A percentile compares a stretch with the other conserved stretches of the same genome.
phyloP scores from a whole-genome alignment of 2,329 filamentous ascomycete species.

The Whalleya microplaca region DNA sequence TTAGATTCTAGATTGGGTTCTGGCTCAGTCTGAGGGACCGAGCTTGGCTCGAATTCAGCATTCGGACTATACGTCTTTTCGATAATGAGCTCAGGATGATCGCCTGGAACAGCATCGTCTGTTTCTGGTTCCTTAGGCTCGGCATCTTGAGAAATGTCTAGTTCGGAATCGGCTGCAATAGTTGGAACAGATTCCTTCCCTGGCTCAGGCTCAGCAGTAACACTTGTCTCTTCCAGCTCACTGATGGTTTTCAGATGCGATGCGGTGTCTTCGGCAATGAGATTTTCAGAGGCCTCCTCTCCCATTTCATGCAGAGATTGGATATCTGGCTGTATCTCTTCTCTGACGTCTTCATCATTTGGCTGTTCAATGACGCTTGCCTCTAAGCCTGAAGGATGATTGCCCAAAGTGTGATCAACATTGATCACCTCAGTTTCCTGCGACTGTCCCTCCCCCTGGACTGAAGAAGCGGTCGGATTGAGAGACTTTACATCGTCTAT shows the following conservation, averaged over 20 bases:
- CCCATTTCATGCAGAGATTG: not conserved
- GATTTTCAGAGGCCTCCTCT: not conserved
- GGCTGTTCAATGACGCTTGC: not conserved
- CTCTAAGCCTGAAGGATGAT: not conserved
- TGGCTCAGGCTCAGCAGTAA: not conserved
- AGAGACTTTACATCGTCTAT: not conserved
- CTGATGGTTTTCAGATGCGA: not conserved
- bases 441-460: not conserved
- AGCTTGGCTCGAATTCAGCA: not conserved
- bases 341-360: not conserved
- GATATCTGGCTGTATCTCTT: not conserved
- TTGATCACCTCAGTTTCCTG: not conserved
- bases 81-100: not conserved
- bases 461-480: not conserved
- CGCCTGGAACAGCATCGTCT: not conserved
- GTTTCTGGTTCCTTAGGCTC: not conserved
- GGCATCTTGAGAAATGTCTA: not conserved
- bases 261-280: not conserved
- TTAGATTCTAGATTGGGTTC: not conserved
- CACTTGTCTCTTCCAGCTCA: not conserved
- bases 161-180: not conserved
- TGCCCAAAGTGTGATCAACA: not conserved
- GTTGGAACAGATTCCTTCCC: not conserved
- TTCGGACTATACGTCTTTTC: not conserved
- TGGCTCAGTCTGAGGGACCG: not conserved